A percentile compares a stretch with the other conserved stretches of the same genome.
These are phyloP conservation scores for Dianthus caryophyllus DNA, from an alignment of 148 eudicot species.

Conservation along the genomic window DNA sequence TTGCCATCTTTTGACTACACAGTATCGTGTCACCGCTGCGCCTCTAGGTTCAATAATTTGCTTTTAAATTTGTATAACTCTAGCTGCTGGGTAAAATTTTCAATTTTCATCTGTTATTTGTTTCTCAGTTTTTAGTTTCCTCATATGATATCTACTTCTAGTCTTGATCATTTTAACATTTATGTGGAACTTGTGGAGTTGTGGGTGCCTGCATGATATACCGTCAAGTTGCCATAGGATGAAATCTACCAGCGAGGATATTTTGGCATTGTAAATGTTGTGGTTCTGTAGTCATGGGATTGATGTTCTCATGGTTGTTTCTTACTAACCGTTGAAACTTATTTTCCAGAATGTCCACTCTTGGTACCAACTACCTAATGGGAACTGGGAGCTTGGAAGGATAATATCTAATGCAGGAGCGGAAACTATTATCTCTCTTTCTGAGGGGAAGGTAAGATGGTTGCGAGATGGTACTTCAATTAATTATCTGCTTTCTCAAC, in stretches of 20 bases:
- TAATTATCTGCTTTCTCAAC: slow-evolving; percentile 6
- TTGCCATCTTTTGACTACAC: neutral
- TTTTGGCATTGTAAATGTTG: neutral
- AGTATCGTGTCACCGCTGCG: neutral
- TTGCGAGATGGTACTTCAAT: neutral
- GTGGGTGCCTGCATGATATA: too few relatives aligned
- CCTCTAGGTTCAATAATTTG: neutral
- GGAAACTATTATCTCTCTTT: slow-evolving; percentile 55
- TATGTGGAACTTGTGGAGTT: neutral
- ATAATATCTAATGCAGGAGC: slow-evolving; percentile 56
- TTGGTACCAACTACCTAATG: slow-evolving; percentile 86
- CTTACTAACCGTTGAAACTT: slow-evolving; percentile 23
- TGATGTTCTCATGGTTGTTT: neutral
- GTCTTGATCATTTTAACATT: neutral
- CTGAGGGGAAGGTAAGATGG: slow-evolving; percentile 74
- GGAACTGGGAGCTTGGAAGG: slow-evolving; percentile 85
- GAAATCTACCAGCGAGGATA: neutral
- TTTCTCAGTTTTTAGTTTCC: neutral
- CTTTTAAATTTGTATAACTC: neutral
- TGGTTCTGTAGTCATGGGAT: neutral
- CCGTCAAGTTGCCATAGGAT: neutral
- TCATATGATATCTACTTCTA: neutral
- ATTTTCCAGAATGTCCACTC: slow-evolving; percentile 70
- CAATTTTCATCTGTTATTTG: too few relatives aligned
- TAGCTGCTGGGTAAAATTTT: neutral